Evolutionary conservation across 2,329 filamentous ascomycete genomes (phyloP).

Genomic region (Polychaeton citri): DNA sequence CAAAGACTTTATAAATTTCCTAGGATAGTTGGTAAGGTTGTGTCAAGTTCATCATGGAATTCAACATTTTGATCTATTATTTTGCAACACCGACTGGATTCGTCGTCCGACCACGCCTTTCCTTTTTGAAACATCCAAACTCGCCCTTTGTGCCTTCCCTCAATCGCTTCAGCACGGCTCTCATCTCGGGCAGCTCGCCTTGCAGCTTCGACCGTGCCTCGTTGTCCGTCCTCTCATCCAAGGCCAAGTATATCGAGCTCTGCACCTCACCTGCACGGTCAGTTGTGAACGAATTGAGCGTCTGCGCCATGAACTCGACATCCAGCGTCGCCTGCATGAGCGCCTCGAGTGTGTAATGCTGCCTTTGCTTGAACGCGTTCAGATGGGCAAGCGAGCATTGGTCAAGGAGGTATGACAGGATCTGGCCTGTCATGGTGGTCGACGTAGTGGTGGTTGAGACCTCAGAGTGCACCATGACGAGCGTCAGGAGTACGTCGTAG

Average conservation of each 20-base stretch:
- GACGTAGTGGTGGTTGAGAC: conserved; percentile 36
- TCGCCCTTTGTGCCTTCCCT: conserved; percentile 71
- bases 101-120: conserved; percentile 1
- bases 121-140: conserved; percentile 38
- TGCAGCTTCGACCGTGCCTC: conserved; percentile 69
- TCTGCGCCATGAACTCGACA: conserved; percentile 93
- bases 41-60: too few species aligned
- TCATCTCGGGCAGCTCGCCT: conserved; percentile 79
- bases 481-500: conserved; percentile 68
- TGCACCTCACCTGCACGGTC: conserved; percentile 70
- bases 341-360: conserved; percentile 59
- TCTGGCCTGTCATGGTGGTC: conserved; percentile 59
- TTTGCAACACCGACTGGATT: background rate
- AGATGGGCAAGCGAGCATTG: conserved; percentile 69
- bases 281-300: conserved; percentile 77
- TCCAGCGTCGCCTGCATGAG: conserved; percentile 96
- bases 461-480: conserved; percentile 87
- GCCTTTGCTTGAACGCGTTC: conserved; percentile 54
- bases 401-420: conserved; percentile 78
- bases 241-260: conserved; percentile 78
- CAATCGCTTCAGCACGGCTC: conserved; percentile 69
- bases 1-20: too few species aligned
- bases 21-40: too few species aligned
- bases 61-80: background rate
- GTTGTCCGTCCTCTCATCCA: conserved; percentile 82